Conservation (phyloP, 192 early-diverging fungal genomes). For the Backusella sp. region DNA sequence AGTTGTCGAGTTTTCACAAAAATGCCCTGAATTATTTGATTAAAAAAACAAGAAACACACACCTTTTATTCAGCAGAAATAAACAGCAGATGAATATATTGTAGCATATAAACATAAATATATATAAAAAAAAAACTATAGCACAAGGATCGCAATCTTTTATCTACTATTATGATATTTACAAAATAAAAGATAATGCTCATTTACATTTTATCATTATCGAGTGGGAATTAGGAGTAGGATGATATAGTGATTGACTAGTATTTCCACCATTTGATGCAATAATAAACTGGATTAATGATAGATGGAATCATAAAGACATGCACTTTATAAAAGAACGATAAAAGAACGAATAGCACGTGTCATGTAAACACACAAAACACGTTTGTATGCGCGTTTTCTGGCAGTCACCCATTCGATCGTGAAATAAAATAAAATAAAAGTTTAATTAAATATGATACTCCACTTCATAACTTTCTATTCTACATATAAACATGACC, state of each 20-base stretch:
- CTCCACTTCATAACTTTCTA: not conserved
- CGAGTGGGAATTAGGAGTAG: too few relatives aligned
- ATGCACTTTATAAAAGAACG: too few relatives aligned
- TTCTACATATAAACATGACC: conserved; percentile 35
- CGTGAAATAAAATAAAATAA: not conserved
- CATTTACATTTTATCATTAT: too few relatives aligned
- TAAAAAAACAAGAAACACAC: not conserved
- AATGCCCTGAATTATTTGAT: conserved; percentile 33
- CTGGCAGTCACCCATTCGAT: not conserved
- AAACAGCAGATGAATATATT: not conserved
- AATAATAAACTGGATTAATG: too few relatives aligned
- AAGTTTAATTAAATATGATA: not conserved
- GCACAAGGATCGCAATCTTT: too few relatives aligned
- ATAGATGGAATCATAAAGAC: too few relatives aligned
- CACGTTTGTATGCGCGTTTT: not conserved
- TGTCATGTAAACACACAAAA: not conserved
- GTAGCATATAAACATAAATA: not conserved
- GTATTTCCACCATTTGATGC: too few relatives aligned
- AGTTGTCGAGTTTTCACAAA: conserved; percentile 33
- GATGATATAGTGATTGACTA: too few relatives aligned
- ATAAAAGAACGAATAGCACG: not conserved
- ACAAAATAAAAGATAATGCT: too few relatives aligned
- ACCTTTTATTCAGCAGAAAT: not conserved
- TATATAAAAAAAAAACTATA: not conserved
- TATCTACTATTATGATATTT: too few relatives aligned